phyloP scores from a whole-genome alignment of 257 asterid species.

The Anisodus tanguticus region DNA sequence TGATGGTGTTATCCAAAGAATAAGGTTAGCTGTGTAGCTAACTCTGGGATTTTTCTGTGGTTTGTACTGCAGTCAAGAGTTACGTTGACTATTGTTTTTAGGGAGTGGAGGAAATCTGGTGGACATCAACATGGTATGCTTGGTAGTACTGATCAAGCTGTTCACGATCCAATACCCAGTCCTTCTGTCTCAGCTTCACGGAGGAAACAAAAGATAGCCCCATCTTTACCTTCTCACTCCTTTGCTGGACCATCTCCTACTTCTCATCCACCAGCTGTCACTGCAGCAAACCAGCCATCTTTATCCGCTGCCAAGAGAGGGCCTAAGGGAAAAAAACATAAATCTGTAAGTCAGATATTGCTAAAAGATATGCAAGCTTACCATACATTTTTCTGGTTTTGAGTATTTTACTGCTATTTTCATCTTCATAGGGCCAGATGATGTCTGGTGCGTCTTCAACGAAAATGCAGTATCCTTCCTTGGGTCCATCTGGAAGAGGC shows the following conservation, averaged over 20 bases:
- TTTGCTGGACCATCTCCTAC: conserved; percentile 32
- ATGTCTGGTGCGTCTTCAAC: conserved; percentile 48
- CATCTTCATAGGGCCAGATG: conserved; percentile 43
- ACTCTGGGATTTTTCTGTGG: not conserved
- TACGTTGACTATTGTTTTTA: conserved; percentile 30
- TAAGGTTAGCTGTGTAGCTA: conserved; percentile 55
- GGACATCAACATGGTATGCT: conserved; percentile 42
- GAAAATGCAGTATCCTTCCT: conserved; percentile 64
- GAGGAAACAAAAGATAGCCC: conserved; percentile 55
- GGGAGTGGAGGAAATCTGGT: conserved; percentile 64
- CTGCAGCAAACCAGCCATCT: conserved; percentile 57
- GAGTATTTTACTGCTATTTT: conserved; percentile 42
- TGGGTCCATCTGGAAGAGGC: conserved; percentile 78
- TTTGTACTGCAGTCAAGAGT: conserved; percentile 15
- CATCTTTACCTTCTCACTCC: conserved; percentile 49
- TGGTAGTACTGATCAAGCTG: conserved; percentile 49
- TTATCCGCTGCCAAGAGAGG: conserved; percentile 65
- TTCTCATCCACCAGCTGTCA: conserved; percentile 51
- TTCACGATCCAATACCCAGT: conserved; percentile 54
- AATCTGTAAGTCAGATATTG: not conserved
- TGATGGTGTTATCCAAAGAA: conserved; percentile 68
- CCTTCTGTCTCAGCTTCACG: conserved; percentile 71
- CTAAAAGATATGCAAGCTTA: not conserved
- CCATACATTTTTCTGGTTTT: no score
- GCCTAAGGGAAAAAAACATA: conserved; percentile 29